Evolutionary conservation across 306 rosid species (phyloP).

Genomic region (Mimosa pudica): DNA sequence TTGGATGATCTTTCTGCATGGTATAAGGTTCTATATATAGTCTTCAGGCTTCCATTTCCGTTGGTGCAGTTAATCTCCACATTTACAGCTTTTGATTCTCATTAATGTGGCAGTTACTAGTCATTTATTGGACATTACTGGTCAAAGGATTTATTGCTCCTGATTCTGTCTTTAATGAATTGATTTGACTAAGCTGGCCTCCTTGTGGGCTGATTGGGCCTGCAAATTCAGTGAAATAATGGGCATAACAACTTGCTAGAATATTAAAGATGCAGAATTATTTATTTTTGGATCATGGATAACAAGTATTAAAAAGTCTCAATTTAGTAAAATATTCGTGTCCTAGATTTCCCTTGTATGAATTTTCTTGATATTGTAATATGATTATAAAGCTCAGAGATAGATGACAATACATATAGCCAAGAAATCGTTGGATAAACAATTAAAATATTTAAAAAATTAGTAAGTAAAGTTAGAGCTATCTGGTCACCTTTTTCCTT

Average conservation of each 20-base stretch:
- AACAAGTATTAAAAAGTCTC: neutral
- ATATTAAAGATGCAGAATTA: neutral
- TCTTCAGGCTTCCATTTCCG: no score
- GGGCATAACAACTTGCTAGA: neutral
- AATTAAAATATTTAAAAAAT: constrained; percentile 46
- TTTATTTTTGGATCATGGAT: neutral
- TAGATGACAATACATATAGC: constrained; percentile 59
- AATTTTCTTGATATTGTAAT: neutral
- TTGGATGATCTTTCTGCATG: no score
- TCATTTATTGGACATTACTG: no score
- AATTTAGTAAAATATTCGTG: neutral
- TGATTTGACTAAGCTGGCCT: no score
- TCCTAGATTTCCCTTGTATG: neutral
- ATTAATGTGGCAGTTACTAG: no score
- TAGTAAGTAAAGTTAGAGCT: constrained; percentile 51
- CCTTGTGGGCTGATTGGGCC: no score
- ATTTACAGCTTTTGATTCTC: no score
- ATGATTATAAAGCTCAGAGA: constrained; percentile 17
- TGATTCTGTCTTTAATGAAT: no score
- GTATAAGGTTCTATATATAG: no score
- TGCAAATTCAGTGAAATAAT: no score
- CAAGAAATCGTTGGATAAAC: constrained; percentile 46
- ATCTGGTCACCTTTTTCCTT: constrained; percentile 40
- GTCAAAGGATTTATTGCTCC: no score
- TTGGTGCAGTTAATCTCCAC: no score